A percentile compares a stretch with the other conserved stretches of the same genome.
phyloP scores from a whole-genome alignment of 257 asterid genomes.

The Solanum bulbocastanum region DNA sequence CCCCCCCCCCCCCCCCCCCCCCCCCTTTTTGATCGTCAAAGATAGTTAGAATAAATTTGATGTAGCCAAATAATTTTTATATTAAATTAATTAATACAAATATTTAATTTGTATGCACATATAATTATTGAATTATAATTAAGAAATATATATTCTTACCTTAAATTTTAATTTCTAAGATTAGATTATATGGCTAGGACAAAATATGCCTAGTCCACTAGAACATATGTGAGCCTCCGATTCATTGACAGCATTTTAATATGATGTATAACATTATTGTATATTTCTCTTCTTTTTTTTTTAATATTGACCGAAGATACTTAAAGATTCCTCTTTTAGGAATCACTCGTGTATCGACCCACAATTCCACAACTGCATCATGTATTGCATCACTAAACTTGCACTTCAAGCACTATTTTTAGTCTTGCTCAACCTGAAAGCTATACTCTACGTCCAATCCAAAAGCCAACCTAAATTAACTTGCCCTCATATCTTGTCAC shows the following conservation, averaged over 20 bases:
- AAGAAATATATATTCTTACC: not conserved
- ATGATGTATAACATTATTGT: not conserved
- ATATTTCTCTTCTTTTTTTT: not conserved
- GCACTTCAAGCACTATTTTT: not conserved
- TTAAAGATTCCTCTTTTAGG: not conserved
- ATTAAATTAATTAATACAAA: no score
- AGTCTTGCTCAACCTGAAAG: not conserved
- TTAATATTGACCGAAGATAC: not conserved
- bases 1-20: no score
- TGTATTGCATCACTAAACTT: not conserved
- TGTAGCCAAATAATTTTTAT: not conserved
- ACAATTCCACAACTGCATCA: not conserved
- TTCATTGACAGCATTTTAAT: not conserved
- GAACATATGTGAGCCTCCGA: not conserved
- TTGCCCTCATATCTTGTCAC: not conserved
- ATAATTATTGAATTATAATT: no score
- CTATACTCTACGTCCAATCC: not conserved
- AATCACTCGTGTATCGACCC: not conserved
- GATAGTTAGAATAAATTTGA: not conserved
- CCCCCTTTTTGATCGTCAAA: not conserved
- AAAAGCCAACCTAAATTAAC: not conserved
- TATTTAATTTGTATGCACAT: not conserved
- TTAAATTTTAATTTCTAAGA: no score
- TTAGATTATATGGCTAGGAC: not conserved
- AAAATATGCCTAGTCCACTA: not conserved